phyloP scores from a whole-genome alignment of 2,329 filamentous ascomycete genomes.

The Saccharata proteae region DNA sequence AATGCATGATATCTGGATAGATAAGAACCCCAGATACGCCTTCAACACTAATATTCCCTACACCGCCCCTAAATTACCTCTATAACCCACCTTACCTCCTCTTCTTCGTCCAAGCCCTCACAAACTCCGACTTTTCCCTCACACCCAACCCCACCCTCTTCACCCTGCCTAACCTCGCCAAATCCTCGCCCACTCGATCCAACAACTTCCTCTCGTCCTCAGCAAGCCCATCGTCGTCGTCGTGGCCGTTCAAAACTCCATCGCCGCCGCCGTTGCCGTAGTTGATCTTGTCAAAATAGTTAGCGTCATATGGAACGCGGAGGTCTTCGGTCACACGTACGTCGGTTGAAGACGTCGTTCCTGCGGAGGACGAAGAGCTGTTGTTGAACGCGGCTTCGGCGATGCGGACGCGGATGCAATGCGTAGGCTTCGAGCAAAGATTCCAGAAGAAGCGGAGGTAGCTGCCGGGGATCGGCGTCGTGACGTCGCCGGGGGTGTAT shows the following conservation, averaged over 20 bases:
- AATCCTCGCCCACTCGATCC: slow-evolving; percentile 68
- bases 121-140: slow-evolving; percentile 70
- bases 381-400: slow-evolving; percentile 53
- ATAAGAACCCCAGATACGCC: no score
- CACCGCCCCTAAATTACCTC: no score
- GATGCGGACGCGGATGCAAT: slow-evolving; percentile 82
- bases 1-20: no score
- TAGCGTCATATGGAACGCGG: slow-evolving; percentile 1
- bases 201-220: slow-evolving; percentile 57
- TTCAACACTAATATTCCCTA: no score
- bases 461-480: slow-evolving; percentile 70
- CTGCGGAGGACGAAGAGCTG: slow-evolving; percentile 7
- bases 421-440: slow-evolving; percentile 70
- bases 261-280: slow-evolving; percentile 2
- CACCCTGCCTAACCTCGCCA: slow-evolving; percentile 77
- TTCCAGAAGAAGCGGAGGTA: slow-evolving; percentile 73
- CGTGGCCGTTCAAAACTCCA: slow-evolving; percentile 9
- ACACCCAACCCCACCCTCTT: slow-evolving; percentile 80
- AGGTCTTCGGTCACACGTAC: no score
- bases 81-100: slow-evolving; percentile 13
- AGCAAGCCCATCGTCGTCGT: slow-evolving; percentile 22
- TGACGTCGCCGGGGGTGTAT: slow-evolving; percentile 81
- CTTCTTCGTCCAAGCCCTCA: slow-evolving; percentile 53
- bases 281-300: slow-evolving; percentile 1
- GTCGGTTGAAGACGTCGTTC: slow-evolving; percentile 1